Conservation (phyloP, 352 stramenopile species). For the Phytopythium aichiense region DNA sequence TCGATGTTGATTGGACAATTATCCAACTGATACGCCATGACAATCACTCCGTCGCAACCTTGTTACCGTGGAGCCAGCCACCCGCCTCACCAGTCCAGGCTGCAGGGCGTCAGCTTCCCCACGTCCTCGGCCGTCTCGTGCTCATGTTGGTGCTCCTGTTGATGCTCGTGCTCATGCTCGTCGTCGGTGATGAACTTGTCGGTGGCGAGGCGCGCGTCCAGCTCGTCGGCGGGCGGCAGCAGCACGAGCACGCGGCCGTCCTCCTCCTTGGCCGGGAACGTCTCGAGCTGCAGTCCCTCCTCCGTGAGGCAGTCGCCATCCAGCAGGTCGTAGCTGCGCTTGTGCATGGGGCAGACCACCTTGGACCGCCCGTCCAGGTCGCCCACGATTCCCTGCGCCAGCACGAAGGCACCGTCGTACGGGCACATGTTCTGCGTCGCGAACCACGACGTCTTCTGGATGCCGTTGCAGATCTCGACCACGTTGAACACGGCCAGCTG, state of each 20-base stretch:
- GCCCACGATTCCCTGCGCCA: conserved; percentile 89
- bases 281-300: conserved; percentile 69
- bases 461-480: conserved; percentile 43
- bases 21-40: background rate
- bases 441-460: conserved; percentile 80
- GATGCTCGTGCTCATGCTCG: background rate
- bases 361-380: conserved; percentile 75
- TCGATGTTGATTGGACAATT: background rate
- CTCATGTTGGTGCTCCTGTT: background rate
- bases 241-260: conserved; percentile 72
- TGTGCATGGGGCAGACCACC: conserved; percentile 91
- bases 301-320: conserved; percentile 74
- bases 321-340: conserved; percentile 86
- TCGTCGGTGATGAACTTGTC: conserved; percentile 37
- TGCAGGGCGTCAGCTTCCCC: conserved; percentile 1
- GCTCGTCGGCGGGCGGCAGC: conserved; percentile 61
- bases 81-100: conserved; percentile 16
- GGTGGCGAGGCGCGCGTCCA: conserved; percentile 86
- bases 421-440: conserved; percentile 94
- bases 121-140: background rate
- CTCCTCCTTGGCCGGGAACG: conserved; percentile 79
- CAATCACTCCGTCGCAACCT: background rate
- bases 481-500: conserved; percentile 92
- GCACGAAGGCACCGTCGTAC: conserved; percentile 90
- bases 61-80: too few species aligned